These are phyloP conservation scores for Picea glauca DNA, from an alignment of 75 land plant genomes.

Conservation along the genomic window DNA sequence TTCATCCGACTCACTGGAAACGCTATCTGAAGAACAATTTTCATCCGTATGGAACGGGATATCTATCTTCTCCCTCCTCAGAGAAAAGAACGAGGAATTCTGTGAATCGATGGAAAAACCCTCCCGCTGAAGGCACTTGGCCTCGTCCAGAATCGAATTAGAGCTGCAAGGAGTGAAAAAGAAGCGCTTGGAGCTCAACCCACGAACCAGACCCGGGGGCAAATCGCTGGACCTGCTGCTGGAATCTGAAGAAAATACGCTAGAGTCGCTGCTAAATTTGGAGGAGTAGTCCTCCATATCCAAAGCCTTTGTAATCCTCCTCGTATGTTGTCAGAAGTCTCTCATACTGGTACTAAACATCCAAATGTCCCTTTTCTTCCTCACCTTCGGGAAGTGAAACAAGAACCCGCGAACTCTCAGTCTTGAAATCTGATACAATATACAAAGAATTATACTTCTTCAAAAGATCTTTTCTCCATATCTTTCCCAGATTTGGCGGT, in stretches of 20 bases:
- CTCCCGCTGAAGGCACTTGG: not conserved
- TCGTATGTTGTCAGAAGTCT: not conserved
- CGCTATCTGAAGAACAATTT: too few species aligned
- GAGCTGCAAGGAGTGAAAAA: conserved; percentile 16
- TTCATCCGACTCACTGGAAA: too few species aligned
- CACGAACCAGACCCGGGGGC: not conserved
- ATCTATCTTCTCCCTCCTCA: too few species aligned
- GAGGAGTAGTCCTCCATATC: not conserved
- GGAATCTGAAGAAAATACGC: not conserved
- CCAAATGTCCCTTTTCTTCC: not conserved
- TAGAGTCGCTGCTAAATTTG: not conserved
- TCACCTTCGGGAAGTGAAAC: not conserved
- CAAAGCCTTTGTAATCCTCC: not conserved
- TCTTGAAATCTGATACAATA: not conserved
- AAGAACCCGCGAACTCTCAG: not conserved
- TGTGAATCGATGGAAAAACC: too few species aligned
- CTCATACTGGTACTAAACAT: not conserved
- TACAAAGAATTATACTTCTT: not conserved
- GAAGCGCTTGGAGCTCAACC: conserved; percentile 15
- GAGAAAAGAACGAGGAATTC: too few species aligned
- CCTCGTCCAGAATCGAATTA: conserved; percentile 15
- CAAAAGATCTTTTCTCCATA: not conserved
- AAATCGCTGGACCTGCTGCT: not conserved
- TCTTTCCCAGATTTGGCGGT: not conserved
- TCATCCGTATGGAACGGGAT: too few species aligned